Base-by-base conservation (phyloP, 2,329 filamentous ascomycete species). In the Alternaria angustiovoidea region DNA sequence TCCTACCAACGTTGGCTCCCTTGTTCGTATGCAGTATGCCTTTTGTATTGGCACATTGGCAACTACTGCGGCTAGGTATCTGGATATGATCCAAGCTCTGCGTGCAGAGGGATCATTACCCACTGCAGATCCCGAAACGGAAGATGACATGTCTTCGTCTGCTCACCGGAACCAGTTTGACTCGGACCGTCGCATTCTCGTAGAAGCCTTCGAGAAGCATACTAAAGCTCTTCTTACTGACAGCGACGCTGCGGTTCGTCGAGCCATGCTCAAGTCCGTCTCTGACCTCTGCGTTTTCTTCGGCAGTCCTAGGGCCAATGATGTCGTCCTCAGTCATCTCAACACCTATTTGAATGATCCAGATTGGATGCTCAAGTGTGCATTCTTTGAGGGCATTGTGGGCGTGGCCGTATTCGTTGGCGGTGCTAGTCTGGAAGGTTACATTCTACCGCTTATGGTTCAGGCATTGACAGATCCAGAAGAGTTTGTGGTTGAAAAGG, bases 281-380 rank as follows among this genome's bases (percentile, higher is more conserved):
- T 91, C 94, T 0, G 92, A 93, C 63, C 84, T 99, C 1, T 99
- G 95, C 75, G 88, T 97, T 67, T 98, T 99, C 78, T 98, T 99
- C 68, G 93, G 93, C 3, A 94, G 91, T 62, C 86, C 89, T n/a
- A 91, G 93, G 72, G 91, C 94, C 1, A 97, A 96, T 75, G 95
- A 99, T 74, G 92, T 99, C n/a, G 89, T 99, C 16, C 82, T 99
- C 22, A 96, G 93, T 32, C 95, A 99, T 80, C 83, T 99, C 28
- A 98, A 98, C 74, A 99, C 95, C 0, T 99, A 99, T 71, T 81
- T 99, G 8, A 99, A 99, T 68, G 95, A 98, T 71, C 88, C 91
- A 42, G 94, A 99, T 75, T 99, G 95, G 95, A 93, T 93, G 76
- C 82, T 99, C 32, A 97, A 97, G 77, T 97, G 93, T 71, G 93